Evolutionary conservation across 805 yeast genomes (phyloP).

Genomic region (Brettanomyces nanus): DNA sequence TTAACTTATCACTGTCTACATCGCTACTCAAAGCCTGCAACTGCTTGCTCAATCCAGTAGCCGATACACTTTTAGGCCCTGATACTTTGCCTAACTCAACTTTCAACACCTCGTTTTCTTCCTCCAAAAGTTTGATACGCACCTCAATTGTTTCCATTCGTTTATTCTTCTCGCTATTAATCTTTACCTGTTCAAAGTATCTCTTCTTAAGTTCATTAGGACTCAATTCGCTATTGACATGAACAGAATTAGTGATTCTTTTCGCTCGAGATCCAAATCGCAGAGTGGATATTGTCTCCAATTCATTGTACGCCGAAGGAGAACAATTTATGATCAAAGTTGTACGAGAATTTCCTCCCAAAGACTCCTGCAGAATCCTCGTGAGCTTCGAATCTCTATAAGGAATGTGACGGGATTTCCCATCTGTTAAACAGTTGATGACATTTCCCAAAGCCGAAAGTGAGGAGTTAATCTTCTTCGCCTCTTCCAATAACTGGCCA

Average conservation of each 20-base stretch:
- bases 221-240: conserved; percentile 36
- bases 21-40: background rate
- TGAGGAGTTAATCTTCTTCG: conserved; percentile 75
- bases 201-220: conserved; percentile 17
- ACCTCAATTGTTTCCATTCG: conserved; percentile 19
- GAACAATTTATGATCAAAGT: conserved; percentile 69
- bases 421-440: conserved; percentile 69
- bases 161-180: conserved; percentile 13
- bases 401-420: conserved; percentile 56
- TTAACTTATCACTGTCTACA: conserved; percentile 30
- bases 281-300: conserved; percentile 64
- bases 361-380: conserved; percentile 65
- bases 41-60: background rate
- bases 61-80: conserved; percentile 9
- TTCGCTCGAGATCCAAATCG: conserved; percentile 72
- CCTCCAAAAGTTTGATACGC: conserved; percentile 29
- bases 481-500: conserved; percentile 72
- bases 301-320: conserved; percentile 44
- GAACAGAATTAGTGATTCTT: conserved; percentile 55
- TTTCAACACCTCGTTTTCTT: conserved; percentile 31
- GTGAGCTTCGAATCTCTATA: conserved; percentile 76
- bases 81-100: conserved; percentile 25
- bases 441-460: conserved; percentile 74
- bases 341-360: conserved; percentile 79
- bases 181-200: conserved; percentile 16